phyloP scores from a whole-genome alignment of 2,329 filamentous ascomycete species.

The Sarocladium kiliense region DNA sequence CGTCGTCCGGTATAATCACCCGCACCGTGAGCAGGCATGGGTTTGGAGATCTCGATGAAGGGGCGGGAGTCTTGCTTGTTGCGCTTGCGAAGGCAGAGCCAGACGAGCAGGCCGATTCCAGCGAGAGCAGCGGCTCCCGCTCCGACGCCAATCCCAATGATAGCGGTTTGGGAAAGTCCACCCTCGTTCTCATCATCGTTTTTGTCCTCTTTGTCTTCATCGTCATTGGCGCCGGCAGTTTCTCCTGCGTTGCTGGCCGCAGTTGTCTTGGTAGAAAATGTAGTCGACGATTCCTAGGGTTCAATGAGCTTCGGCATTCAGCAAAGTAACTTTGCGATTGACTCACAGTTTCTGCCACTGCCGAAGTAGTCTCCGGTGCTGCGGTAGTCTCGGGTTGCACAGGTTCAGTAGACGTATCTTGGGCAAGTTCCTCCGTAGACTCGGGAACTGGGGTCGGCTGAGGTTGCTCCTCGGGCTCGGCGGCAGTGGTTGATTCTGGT shows the following conservation, averaged over 20 bases:
- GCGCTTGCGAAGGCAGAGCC: conserved; percentile 17
- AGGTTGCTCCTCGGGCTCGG: background rate
- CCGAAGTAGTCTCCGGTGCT: conserved; percentile 8
- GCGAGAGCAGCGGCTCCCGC: conserved; percentile 34
- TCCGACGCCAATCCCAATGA: conserved; percentile 45
- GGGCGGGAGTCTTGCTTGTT: conserved; percentile 13
- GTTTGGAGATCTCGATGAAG: conserved; percentile 42
- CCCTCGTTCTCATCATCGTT: conserved; percentile 7
- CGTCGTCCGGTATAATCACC: conserved; percentile 30
- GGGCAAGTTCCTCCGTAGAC: background rate
- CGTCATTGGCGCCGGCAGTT: conserved; percentile 13
- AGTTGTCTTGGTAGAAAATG: conserved; percentile 13
- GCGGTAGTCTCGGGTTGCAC: background rate
- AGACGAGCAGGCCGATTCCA: conserved; percentile 33
- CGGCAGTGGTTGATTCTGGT: background rate
- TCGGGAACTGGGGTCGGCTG: conserved; percentile 19
- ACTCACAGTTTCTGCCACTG: conserved; percentile 1
- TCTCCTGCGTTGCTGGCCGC: conserved; percentile 12
- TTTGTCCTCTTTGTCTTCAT: conserved; percentile 12
- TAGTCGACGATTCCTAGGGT: background rate
- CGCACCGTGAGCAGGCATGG: conserved; percentile 41
- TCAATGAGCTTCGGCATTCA: background rate
- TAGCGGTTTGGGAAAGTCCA: conserved; percentile 37
- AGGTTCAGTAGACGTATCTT: background rate
- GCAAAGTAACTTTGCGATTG: no score